phyloP scores from a whole-genome alignment of 108 stramenopile species.

The Schizochytrium sp. region DNA sequence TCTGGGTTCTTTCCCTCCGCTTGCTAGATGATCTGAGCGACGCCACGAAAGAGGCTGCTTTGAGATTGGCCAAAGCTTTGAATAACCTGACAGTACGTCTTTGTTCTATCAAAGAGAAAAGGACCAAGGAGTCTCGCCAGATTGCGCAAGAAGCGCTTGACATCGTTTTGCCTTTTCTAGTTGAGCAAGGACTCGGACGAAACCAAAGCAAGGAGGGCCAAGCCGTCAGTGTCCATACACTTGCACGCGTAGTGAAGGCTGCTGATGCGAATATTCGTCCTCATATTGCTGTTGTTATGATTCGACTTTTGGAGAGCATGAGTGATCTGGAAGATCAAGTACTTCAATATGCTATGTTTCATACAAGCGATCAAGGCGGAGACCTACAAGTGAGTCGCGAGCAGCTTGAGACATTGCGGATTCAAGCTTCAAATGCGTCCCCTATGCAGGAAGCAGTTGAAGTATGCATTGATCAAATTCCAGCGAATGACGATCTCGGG shows the following conservation, averaged over 20 bases:
- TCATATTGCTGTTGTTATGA: not conserved
- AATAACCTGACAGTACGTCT: conserved; percentile 36
- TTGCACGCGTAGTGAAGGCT: conserved; percentile 59
- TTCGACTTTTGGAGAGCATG: conserved; percentile 35
- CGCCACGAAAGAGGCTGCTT: conserved; percentile 24
- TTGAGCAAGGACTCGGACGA: conserved; percentile 24
- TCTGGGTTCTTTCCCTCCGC: conserved; percentile 50
- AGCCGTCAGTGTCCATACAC: conserved; percentile 39
- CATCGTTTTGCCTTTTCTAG: conserved; percentile 13
- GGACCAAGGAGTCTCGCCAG: not conserved
- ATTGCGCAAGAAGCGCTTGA: conserved; percentile 21
- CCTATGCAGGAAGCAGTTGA: conserved; percentile 55
- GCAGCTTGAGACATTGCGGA: conserved; percentile 38
- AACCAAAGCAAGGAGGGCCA: conserved; percentile 59
- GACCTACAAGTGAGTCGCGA: conserved; percentile 54
- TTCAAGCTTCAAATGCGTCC: conserved; percentile 33
- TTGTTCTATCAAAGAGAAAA: not conserved
- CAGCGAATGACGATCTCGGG: not conserved
- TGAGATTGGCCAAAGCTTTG: not conserved
- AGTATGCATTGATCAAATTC: conserved; percentile 50
- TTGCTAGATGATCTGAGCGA: conserved; percentile 51
- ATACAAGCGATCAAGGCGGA: conserved; percentile 46
- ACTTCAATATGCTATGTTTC: conserved; percentile 52
- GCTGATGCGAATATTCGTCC: conserved; percentile 31
- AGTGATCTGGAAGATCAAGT: conserved; percentile 36